These are phyloP conservation scores for Tritrichomonas musculus DNA, from an alignment of 208 protist genomes.

Conservation along the genomic window DNA sequence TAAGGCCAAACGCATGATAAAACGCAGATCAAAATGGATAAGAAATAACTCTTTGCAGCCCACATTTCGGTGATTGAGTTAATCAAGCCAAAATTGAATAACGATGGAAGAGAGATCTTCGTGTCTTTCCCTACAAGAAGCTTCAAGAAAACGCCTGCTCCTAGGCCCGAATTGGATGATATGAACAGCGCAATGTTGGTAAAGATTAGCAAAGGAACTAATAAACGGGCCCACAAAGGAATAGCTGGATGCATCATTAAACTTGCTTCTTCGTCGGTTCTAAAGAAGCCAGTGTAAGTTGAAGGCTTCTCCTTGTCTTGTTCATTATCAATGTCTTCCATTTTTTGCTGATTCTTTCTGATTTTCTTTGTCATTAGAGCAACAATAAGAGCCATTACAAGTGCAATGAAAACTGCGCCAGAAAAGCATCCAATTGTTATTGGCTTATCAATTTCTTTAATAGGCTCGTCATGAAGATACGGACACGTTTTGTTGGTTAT, in stretches of 20 bases:
- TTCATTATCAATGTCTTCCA: too few species aligned
- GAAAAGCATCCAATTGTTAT: not conserved
- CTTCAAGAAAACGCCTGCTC: not conserved
- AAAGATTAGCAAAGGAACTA: not conserved
- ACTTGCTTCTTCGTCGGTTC: not conserved
- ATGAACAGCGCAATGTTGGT: constrained; percentile 57
- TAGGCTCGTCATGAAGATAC: not conserved
- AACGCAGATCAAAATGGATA: constrained; percentile 59
- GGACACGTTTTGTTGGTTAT: not conserved
- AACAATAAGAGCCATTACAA: not conserved
- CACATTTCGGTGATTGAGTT: constrained; percentile 70
- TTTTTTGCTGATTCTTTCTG: too few species aligned
- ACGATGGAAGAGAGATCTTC: constrained; percentile 36
- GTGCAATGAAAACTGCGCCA: not conserved
- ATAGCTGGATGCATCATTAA: not conserved
- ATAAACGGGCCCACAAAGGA: not conserved
- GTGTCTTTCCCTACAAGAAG: not conserved
- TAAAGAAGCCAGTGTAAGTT: not conserved
- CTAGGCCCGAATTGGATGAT: constrained; percentile 52
- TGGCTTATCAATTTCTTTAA: not conserved
- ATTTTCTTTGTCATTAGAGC: not conserved
- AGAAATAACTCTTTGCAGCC: constrained; percentile 60
- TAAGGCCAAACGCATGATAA: constrained; percentile 77
- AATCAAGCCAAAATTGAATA: constrained; percentile 67
- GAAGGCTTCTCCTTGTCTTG: too few species aligned